Conservation (phyloP, 176 grass and related monocot species). For the Oropetium thomaeum region DNA sequence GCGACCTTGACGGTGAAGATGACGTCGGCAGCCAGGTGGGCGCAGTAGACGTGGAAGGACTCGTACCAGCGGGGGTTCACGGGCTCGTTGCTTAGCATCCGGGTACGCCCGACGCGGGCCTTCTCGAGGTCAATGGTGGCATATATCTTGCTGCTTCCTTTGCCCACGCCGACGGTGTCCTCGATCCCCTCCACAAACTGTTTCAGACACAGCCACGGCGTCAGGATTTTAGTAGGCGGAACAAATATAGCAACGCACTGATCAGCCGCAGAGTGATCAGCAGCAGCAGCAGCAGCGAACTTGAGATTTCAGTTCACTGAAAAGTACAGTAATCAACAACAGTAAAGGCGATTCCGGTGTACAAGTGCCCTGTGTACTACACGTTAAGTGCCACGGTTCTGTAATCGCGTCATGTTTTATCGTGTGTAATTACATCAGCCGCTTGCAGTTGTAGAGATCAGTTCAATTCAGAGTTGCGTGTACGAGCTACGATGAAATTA, state of each 20-base stretch:
- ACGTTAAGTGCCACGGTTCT: neutral
- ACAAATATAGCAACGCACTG: neutral
- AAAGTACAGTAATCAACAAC: neutral
- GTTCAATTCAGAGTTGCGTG: neutral
- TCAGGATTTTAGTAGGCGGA: conserved; percentile 9
- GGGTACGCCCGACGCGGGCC: conserved; percentile 51
- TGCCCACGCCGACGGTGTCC: conserved; percentile 50
- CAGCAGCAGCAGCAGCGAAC: neutral
- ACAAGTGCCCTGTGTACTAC: neutral
- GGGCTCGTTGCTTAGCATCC: conserved; percentile 43
- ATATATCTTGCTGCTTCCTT: conserved; percentile 49
- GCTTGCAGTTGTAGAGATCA: neutral
- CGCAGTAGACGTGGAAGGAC: conserved; percentile 74
- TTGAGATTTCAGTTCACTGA: neutral
- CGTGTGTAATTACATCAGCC: neutral
- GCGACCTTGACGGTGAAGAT: conserved; percentile 67
- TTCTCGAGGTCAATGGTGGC: conserved; percentile 73
- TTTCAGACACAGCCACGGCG: neutral
- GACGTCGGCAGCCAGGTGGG: conserved; percentile 57
- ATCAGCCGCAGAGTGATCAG: neutral
- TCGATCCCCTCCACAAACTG: conserved; percentile 66
- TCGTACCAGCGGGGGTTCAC: conserved; percentile 62
- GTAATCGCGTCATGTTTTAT: neutral
- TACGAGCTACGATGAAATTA: no score
- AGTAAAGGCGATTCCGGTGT: neutral